Conservation (phyloP, 2,329 filamentous ascomycete genomes). For the Pezicula neosporulosa region DNA sequence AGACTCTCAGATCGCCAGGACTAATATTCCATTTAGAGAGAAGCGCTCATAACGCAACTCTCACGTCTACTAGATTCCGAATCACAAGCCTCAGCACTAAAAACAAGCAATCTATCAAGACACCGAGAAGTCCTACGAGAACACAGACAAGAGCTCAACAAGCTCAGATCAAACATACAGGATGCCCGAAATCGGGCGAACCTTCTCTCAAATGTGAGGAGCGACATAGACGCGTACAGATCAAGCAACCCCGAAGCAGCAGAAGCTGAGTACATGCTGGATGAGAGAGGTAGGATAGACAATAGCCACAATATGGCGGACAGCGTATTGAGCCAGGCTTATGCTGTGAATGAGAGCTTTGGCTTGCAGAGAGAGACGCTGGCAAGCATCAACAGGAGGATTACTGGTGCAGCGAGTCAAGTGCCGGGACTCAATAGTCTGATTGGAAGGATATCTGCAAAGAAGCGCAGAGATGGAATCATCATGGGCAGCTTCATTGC, state of each 20-base stretch:
- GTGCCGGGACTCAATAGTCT: conserved; percentile 90
- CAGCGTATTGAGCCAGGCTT: conserved; percentile 88
- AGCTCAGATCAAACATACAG: conserved; percentile 69
- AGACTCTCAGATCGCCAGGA: not conserved
- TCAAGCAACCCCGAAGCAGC: conserved; percentile 75
- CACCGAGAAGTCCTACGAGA: conserved; percentile 87
- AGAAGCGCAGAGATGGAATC: conserved; percentile 91
- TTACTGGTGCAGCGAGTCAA: conserved; percentile 83
- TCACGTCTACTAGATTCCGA: conserved; percentile 90
- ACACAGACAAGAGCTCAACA: conserved; percentile 77
- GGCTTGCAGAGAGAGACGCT: conserved; percentile 82
- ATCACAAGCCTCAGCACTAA: conserved; percentile 84
- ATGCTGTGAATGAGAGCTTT: conserved; percentile 94
- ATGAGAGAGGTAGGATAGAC: conserved; percentile 81
- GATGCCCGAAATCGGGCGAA: conserved; percentile 85
- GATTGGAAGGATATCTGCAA: conserved; percentile 88
- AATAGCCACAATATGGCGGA: conserved; percentile 88
- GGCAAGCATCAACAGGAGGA: conserved; percentile 83
- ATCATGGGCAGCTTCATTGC: conserved; percentile 91
- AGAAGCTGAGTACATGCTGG: conserved; percentile 96
- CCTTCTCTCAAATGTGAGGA: conserved; percentile 83
- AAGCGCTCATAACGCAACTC: conserved; percentile 77
- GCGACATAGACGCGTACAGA: conserved; percentile 88
- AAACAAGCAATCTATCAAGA: conserved; percentile 91
- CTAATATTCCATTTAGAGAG: conserved; percentile 56